Base-by-base conservation (phyloP, 176 grass and related monocot genomes). In the Rhynchospora pubera region DNA sequence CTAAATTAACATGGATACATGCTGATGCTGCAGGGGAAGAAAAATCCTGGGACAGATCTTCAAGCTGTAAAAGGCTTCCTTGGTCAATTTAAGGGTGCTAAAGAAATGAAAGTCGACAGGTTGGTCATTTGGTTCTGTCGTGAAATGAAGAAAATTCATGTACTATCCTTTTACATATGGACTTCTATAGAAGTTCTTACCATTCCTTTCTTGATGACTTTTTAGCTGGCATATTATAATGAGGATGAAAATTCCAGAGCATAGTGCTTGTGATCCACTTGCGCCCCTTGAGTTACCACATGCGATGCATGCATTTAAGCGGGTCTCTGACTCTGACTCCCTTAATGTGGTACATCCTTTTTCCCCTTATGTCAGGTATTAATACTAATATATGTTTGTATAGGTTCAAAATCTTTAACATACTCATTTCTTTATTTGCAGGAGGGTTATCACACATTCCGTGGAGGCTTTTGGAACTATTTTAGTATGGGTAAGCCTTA, bases 381-480 rank as follows among this genome's bases (percentile, higher is more conserved):
- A 14, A 82, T 58, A 11, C 3, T 83, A 76, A 65, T 67, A 59
- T 83, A 45, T 72, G 65, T 73, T 63, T 28, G 58, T 18, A 74
- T 57, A 81, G 7, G 11, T 59, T 80, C 51, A 15, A 65, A 30
- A 79, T 34, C 24, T 64, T 13, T 15, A 46, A 70, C 6, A 53
- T 67, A 78, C 39, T 91, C 64, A 3, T 71, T 97, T 59, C 82
- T 80, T 63, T 77, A 51, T 84, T 57, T 77, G 56, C 85, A 97
- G 94, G 94, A 94, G 87, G 91, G 91, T 78, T 85, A 89, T 80
- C 86, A 97, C 69, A 94, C 94, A 87, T 92, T 90, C 48, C 91
- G 88, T 16, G 91, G 94, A 30, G 94, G 94, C 61, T 97, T 97
- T 64, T 97, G 94, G 94, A 97, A 97, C 79, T 97, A 94, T 60